Conservation (phyloP, 805 yeast species). For the Wickerhamiella azymoides region DNA sequence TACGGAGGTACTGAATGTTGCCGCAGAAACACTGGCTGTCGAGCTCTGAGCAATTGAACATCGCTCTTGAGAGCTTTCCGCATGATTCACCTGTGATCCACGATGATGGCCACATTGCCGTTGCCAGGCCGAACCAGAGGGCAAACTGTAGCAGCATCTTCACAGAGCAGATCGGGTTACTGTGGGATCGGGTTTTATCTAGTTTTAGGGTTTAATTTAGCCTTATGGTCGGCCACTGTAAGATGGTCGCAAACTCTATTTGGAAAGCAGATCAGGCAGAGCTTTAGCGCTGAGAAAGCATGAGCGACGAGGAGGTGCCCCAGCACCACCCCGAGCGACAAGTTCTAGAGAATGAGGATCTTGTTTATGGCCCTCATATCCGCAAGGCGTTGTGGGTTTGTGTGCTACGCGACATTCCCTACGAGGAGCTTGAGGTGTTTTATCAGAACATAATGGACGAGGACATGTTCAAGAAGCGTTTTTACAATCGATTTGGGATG, state of each 20-base stretch:
- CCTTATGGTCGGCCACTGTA: no score
- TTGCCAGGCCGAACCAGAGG: background rate
- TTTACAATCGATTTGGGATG: background rate
- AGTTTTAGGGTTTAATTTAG: no score
- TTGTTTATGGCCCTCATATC: background rate
- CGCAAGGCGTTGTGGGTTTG: background rate
- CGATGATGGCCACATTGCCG: slow-evolving; percentile 13
- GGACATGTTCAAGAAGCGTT: background rate
- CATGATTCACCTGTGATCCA: slow-evolving; percentile 14
- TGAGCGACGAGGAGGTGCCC: no score
- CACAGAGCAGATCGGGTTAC: background rate
- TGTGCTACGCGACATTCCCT: background rate
- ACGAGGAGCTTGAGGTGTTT: background rate
- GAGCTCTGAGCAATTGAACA: slow-evolving; percentile 14
- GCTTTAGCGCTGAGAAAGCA: background rate
- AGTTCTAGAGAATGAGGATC: background rate
- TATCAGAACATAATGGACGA: background rate
- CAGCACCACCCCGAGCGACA: no score
- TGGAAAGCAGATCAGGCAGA: no score
- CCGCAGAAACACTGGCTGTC: slow-evolving; percentile 24
- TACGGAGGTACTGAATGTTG: slow-evolving; percentile 19
- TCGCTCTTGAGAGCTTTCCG: slow-evolving; percentile 14
- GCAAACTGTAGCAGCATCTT: background rate
- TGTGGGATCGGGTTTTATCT: background rate
- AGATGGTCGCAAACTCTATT: no score